Percentiles rank a stretch among this genome's conserved stretches.
phyloP scores from a whole-genome alignment of 2,329 filamentous ascomycete species.

The Gremmenia infestans region DNA sequence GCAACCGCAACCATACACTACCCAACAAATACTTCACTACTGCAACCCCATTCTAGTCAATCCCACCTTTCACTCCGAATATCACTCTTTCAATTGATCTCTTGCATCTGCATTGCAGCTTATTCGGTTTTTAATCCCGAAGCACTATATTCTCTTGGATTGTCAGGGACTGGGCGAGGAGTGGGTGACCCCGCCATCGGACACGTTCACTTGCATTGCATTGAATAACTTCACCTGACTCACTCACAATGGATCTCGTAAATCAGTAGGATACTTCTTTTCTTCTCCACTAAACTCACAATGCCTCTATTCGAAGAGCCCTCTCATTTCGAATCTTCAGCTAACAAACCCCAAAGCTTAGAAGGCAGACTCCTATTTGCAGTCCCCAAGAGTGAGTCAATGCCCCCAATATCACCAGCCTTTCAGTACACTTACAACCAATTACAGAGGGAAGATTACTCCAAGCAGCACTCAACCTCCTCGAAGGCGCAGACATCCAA shows the following conservation, averaged over 20 bases:
- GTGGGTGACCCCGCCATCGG: background rate
- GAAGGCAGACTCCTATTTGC: conserved; percentile 93
- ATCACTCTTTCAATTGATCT: background rate
- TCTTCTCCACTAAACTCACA: background rate
- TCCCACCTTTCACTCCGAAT: background rate
- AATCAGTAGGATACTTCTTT: conserved; percentile 45
- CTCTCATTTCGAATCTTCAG: conserved; percentile 36
- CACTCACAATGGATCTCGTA: conserved; percentile 50
- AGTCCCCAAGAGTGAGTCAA: conserved; percentile 87
- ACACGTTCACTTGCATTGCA: background rate
- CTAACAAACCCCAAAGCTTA: conserved; percentile 54
- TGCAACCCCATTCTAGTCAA: background rate
- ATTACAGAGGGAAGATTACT: conserved; percentile 83
- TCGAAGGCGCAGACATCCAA: conserved; percentile 91
- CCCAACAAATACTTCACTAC: background rate
- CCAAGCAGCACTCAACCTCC: conserved; percentile 80
- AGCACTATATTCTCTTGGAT: too few relatives aligned
- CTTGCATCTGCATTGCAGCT: background rate
- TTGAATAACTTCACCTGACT: too few relatives aligned
- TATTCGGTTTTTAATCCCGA: background rate
- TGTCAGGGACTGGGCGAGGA: too few relatives aligned
- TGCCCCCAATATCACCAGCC: conserved; percentile 7
- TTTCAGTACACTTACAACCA: background rate
- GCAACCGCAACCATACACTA: background rate
- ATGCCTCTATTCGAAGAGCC: conserved; percentile 39